phyloP scores from a whole-genome alignment of 495 filamentous ascomycete genomes.

The Aspergillus conjunctus region DNA sequence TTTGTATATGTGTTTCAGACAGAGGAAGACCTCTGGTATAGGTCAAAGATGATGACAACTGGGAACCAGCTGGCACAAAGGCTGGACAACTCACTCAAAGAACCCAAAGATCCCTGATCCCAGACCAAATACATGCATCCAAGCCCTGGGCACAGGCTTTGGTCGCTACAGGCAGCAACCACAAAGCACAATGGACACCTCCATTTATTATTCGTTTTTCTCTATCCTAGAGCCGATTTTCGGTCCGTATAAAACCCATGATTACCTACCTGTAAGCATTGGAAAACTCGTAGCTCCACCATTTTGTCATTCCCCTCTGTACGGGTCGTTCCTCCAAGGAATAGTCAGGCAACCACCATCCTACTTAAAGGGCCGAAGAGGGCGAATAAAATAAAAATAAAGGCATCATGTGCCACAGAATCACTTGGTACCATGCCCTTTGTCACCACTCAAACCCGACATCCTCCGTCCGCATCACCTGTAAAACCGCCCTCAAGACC shows the following conservation, averaged over 20 bases:
- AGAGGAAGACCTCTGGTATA: neutral
- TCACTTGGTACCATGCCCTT: slow-evolving; percentile 34
- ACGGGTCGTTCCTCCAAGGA: neutral
- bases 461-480: slow-evolving; percentile 24
- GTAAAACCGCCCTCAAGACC: slow-evolving; percentile 21
- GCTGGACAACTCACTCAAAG: slow-evolving; percentile 8
- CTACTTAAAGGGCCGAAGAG: neutral
- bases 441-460: slow-evolving; percentile 27
- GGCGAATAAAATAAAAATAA: slow-evolving; percentile 1
- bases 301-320: neutral
- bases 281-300: neutral
- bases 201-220: slow-evolving; percentile 9
- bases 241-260: neutral
- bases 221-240: neutral
- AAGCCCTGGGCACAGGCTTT: slow-evolving; percentile 5
- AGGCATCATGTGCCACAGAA: slow-evolving; percentile 37
- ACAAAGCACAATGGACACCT: slow-evolving; percentile 1
- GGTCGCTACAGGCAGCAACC: slow-evolving; percentile 3
- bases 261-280: neutral
- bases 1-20: slow-evolving; percentile 3
- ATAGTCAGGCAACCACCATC: neutral
- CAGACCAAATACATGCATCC: slow-evolving; percentile 4
- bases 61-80: slow-evolving; percentile 7
- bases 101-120: slow-evolving; percentile 7
- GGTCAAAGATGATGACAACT: neutral